phyloP scores from a whole-genome alignment of 805 yeast species.

The Teunomyces cretensis region DNA sequence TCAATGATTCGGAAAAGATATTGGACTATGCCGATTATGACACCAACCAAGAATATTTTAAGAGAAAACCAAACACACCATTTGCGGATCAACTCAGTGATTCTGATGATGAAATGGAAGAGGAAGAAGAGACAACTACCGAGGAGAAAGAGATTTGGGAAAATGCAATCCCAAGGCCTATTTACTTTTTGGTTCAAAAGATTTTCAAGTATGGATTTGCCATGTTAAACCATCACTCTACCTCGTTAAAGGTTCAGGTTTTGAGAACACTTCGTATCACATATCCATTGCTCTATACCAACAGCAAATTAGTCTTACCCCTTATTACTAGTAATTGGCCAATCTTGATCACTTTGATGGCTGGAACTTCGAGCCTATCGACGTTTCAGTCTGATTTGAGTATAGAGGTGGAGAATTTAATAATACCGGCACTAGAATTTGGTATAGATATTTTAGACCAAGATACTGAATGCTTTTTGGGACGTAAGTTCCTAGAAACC shows the following conservation, averaged over 20 bases:
- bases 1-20: slow-evolving; percentile 35
- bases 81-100: slow-evolving; percentile 24
- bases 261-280: slow-evolving; percentile 42
- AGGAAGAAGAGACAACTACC: slow-evolving; percentile 22
- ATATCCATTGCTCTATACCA: slow-evolving; percentile 32
- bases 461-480: slow-evolving; percentile 46
- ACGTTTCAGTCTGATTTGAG: not conserved
- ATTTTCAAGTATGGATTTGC: slow-evolving; percentile 71
- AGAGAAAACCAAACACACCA: slow-evolving; percentile 37
- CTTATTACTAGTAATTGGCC: slow-evolving; percentile 37
- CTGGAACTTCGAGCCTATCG: slow-evolving; percentile 12
- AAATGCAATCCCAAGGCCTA: slow-evolving; percentile 60
- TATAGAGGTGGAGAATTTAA: slow-evolving; percentile 17
- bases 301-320: slow-evolving; percentile 32
- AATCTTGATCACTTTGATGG: slow-evolving; percentile 19
- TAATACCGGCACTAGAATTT: slow-evolving; percentile 29
- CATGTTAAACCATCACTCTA: slow-evolving; percentile 64
- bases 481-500: slow-evolving; percentile 46
- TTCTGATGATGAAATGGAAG: slow-evolving; percentile 33
- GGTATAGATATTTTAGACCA: slow-evolving; percentile 24
- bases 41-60: slow-evolving; percentile 38
- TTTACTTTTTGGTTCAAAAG: slow-evolving; percentile 59
- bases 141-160: slow-evolving; percentile 47
- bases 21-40: slow-evolving; percentile 30
- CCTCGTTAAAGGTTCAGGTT: slow-evolving; percentile 54